A percentile compares a stretch with the other conserved stretches of the same genome.
phyloP scores from a whole-genome alignment of 176 grass and related monocot genomes.

The Elymus sibiricus region DNA sequence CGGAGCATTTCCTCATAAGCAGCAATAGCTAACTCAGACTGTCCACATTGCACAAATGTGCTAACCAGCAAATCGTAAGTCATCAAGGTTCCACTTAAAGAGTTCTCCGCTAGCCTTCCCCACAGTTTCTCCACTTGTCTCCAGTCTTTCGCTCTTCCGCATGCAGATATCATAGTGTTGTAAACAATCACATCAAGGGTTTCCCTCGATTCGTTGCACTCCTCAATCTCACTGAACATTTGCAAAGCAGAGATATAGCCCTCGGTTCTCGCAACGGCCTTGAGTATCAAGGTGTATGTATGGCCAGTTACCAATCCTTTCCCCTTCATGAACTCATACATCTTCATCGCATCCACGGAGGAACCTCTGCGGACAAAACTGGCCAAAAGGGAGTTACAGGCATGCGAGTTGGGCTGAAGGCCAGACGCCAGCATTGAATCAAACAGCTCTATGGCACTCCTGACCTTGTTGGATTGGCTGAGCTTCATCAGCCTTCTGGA shows the following conservation, averaged over 20 bases:
- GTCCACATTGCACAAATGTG: constrained; percentile 84
- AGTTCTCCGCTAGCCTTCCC: constrained; percentile 58
- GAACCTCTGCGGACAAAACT: constrained; percentile 44
- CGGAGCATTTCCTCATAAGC: constrained; percentile 80
- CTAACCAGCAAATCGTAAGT: constrained; percentile 86
- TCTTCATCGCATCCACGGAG: constrained; percentile 43
- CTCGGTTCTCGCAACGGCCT: constrained; percentile 47
- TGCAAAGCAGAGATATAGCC: constrained; percentile 50
- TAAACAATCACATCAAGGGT: constrained; percentile 70
- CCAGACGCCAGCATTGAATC: constrained; percentile 67
- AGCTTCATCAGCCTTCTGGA: constrained; percentile 70
- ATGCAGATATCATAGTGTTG: constrained; percentile 86
- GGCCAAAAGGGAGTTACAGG: constrained; percentile 75
- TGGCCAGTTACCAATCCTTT: constrained; percentile 57
- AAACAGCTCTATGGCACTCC: constrained; percentile 77
- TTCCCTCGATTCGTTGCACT: constrained; percentile 39
- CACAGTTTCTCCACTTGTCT: constrained; percentile 66
- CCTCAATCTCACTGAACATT: constrained; percentile 55
- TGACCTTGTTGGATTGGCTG: constrained; percentile 73
- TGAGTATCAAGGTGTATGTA: constrained; percentile 77
- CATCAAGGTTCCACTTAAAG: constrained; percentile 52
- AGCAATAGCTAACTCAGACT: constrained; percentile 61
- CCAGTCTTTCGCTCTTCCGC: constrained; percentile 75
- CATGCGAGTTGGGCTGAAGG: constrained; percentile 65
- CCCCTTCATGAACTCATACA: constrained; percentile 62